Percentiles rank a stretch among this genome's conserved stretches.
Conservation (phyloP, 2,329 filamentous ascomycete species). For the Monosporascus cannonballus region DNA sequence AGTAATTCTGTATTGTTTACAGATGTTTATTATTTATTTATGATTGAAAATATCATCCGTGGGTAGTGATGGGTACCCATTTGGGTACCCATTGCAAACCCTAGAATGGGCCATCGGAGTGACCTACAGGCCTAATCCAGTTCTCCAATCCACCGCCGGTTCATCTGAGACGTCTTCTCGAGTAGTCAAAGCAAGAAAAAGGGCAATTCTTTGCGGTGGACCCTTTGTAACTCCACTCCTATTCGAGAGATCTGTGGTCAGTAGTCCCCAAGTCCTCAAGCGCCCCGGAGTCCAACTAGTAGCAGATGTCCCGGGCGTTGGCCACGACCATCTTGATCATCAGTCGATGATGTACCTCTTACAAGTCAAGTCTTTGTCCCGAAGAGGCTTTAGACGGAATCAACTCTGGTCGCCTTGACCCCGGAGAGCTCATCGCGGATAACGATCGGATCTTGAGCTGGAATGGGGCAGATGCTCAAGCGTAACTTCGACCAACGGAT, state of each 20-base stretch:
- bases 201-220: constrained; percentile 36
- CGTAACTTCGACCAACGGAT: constrained; percentile 41
- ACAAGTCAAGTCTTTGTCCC: constrained; percentile 22
- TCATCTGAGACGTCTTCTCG: neutral
- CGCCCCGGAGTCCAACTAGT: constrained; percentile 26
- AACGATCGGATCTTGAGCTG: constrained; percentile 48
- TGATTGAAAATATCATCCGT: too few relatives aligned
- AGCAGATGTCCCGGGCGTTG: constrained; percentile 39
- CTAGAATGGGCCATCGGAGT: constrained; percentile 12
- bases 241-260: constrained; percentile 48
- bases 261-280: constrained; percentile 36
- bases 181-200: constrained; percentile 37
- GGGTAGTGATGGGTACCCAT: too few relatives aligned
- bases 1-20: too few relatives aligned
- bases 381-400: constrained; percentile 14
- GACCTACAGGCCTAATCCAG: constrained; percentile 8
- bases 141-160: neutral
- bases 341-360: constrained; percentile 42
- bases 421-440: constrained; percentile 34
- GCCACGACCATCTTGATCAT: constrained; percentile 43
- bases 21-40: too few relatives aligned
- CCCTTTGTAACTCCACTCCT: constrained; percentile 37
- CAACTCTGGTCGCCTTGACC: constrained; percentile 2
- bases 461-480: constrained; percentile 50
- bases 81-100: too few relatives aligned